Percentiles rank a stretch among this genome's conserved stretches.
Conservation (phyloP, 371 early-diverging fungal species). For the Saksenaea vasiformis region DNA sequence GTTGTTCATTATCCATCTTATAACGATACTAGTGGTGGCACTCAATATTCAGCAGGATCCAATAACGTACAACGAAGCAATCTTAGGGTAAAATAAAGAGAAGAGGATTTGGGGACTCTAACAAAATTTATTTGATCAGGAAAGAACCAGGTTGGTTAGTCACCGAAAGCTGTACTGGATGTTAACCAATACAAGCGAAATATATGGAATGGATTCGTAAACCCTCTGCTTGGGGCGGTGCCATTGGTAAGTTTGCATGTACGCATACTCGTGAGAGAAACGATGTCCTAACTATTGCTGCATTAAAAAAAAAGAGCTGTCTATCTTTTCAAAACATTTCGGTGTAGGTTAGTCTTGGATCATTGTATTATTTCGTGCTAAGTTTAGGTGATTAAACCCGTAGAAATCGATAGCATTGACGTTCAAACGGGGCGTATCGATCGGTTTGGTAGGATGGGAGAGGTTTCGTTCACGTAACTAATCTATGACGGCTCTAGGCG, state of each 20-base stretch:
- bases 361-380: background rate
- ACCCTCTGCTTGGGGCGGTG: constrained; percentile 61
- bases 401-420: constrained; percentile 66
- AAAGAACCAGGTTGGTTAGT: background rate
- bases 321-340: constrained; percentile 57
- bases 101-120: too few species aligned
- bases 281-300: too few species aligned
- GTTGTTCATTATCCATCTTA: background rate
- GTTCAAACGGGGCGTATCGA: constrained; percentile 59
- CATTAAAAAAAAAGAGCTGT: constrained; percentile 37
- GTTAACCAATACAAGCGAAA: constrained; percentile 24
- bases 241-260: constrained; percentile 47
- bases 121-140: background rate
- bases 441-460: constrained; percentile 47
- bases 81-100: constrained; percentile 22
- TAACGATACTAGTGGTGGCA: constrained; percentile 13
- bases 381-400: background rate
- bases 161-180: background rate
- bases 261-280: too few species aligned
- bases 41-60: constrained; percentile 20
- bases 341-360: constrained; percentile 40
- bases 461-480: background rate
- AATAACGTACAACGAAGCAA: constrained; percentile 21
- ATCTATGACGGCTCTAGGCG: constrained; percentile 33
- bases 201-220: constrained; percentile 57